Conservation (phyloP, 345 rosid genomes). For the Salix purpurea region DNA sequence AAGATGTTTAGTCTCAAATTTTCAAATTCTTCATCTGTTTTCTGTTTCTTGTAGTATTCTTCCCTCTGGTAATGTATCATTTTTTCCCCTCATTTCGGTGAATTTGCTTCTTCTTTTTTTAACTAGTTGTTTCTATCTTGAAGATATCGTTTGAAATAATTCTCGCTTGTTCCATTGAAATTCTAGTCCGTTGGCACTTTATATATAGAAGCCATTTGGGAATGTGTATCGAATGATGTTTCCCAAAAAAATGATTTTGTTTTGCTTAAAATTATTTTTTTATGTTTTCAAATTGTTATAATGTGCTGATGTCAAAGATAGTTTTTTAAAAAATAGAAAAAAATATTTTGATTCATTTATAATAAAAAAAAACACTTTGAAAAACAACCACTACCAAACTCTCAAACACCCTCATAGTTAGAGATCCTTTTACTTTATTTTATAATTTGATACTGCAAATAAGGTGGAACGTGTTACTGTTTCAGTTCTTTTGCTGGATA, state of each 20-base stretch:
- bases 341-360: no score
- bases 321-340: no score
- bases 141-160: background rate
- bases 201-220: background rate
- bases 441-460: background rate
- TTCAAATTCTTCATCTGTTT: background rate
- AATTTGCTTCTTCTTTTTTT: background rate
- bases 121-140: background rate
- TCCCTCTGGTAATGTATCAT: background rate
- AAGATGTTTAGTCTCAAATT: background rate
- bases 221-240: no score
- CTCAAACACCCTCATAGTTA: no score
- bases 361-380: no score
- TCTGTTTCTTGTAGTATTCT: background rate
- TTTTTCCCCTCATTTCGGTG: background rate
- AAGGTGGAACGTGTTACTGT: background rate
- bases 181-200: background rate
- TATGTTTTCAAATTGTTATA: no score
- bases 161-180: background rate
- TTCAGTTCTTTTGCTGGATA: background rate
- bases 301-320: background rate
- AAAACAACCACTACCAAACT: no score
- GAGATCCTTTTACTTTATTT: no score
- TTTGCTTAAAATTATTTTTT: no score
- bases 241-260: no score